A percentile compares a stretch with the other conserved stretches of the same genome.
Conservation (phyloP, 345 rosid genomes). For the Hibiscus trionum region DNA sequence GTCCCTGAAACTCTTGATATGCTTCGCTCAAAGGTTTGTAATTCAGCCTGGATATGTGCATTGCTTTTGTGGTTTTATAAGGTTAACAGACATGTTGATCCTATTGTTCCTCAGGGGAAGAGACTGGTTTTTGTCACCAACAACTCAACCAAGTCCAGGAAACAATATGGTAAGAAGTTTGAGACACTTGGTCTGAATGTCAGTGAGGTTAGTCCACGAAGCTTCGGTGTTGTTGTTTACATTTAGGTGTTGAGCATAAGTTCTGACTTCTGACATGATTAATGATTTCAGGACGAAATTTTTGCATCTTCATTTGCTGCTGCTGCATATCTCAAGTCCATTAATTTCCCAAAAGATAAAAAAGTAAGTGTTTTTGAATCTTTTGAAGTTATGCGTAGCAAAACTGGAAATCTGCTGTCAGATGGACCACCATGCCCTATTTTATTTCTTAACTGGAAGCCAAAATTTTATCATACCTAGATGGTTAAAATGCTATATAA, state of each 20-base stretch:
- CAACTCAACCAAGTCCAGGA: constrained; percentile 94
- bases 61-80: background rate
- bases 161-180: constrained; percentile 91
- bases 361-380: constrained; percentile 24
- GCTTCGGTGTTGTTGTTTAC: background rate
- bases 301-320: constrained; percentile 96
- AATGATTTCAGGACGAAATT: constrained; percentile 68
- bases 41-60: background rate
- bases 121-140: constrained; percentile 91
- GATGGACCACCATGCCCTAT: too few relatives aligned
- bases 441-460: too few relatives aligned
- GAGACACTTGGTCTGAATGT: constrained; percentile 81
- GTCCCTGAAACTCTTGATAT: constrained; percentile 90
- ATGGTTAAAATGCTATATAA: background rate
- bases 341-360: constrained; percentile 84
- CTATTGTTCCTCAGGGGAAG: constrained; percentile 49
- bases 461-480: too few relatives aligned
- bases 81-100: background rate
- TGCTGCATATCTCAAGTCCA: constrained; percentile 87
- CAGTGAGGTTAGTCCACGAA: constrained; percentile 48
- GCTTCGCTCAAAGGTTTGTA: constrained; percentile 83
- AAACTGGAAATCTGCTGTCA: constrained; percentile 5
- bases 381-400: background rate
- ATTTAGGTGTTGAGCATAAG: background rate
- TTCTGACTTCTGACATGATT: constrained; percentile 2